Evolutionary conservation across 1,284 basidiomycete genomes (phyloP).

Genomic region (Bondarzewia mesenterica): DNA sequence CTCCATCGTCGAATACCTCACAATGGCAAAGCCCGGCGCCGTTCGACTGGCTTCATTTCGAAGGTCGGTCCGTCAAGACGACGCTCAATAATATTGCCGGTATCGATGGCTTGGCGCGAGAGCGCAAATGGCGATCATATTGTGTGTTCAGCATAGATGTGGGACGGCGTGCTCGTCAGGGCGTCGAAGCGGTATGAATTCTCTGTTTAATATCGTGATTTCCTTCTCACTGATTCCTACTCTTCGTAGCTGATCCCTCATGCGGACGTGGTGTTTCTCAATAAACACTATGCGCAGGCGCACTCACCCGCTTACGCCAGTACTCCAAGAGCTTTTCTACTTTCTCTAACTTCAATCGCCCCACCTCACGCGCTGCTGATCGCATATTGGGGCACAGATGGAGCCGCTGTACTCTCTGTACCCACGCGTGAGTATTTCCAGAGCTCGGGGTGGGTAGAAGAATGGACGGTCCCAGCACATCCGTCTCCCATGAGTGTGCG

Average conservation of each 20-base stretch:
- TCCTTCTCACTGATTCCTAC: slow-evolving; percentile 8
- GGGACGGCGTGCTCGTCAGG: slow-evolving; percentile 61
- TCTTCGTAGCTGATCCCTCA: slow-evolving; percentile 63
- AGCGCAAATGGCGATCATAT: slow-evolving; percentile 71
- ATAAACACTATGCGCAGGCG: slow-evolving; percentile 57
- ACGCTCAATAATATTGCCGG: slow-evolving; percentile 70
- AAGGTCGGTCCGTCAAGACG: slow-evolving; percentile 66
- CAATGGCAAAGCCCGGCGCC: slow-evolving; percentile 33
- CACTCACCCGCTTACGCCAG: slow-evolving; percentile 47
- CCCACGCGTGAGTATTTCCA: slow-evolving; percentile 80
- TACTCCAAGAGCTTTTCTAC: slow-evolving; percentile 65
- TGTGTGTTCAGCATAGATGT: slow-evolving; percentile 75
- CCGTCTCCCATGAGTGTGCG: slow-evolving; percentile 1
- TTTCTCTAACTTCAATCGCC: slow-evolving; percentile 58
- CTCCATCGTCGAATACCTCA: slow-evolving; percentile 29
- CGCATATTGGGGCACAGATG: slow-evolving; percentile 67
- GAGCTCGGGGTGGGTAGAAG: slow-evolving; percentile 63
- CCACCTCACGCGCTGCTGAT: slow-evolving; percentile 70
- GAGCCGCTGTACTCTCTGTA: slow-evolving; percentile 70
- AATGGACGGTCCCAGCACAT: slow-evolving; percentile 9
- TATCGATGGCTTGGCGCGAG: slow-evolving; percentile 67
- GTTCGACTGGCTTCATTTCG: slow-evolving; percentile 79
- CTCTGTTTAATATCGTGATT: too few relatives aligned
- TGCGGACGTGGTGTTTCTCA: slow-evolving; percentile 70
- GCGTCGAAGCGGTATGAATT: slow-evolving; percentile 65